Percentiles rank a stretch among this genome's conserved stretches.
phyloP scores from a whole-genome alignment of 305 asterid species.

The Lippia alba region DNA sequence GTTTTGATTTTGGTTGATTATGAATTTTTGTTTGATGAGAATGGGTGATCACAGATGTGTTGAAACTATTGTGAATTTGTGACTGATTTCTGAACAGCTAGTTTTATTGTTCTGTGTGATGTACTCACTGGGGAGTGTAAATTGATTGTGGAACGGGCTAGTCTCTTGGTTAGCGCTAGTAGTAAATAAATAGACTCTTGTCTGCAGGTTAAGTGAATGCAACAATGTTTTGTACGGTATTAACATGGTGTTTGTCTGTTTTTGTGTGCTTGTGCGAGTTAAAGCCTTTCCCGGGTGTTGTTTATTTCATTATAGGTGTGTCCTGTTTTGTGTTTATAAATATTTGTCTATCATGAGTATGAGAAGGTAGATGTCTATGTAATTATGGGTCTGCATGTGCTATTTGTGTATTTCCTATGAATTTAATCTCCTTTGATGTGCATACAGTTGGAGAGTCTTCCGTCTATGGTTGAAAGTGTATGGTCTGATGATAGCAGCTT shows the following conservation, averaged over 20 bases:
- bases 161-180: conserved; percentile 1
- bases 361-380: neutral
- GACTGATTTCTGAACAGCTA: neutral
- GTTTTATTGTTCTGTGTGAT: neutral
- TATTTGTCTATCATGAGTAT: neutral
- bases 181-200: neutral
- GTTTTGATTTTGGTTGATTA: neutral
- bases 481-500: conserved; percentile 66
- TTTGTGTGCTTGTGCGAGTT: neutral
- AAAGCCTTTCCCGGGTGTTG: neutral
- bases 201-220: neutral
- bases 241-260: neutral
- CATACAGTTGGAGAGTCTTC: conserved; percentile 82
- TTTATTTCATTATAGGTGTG: neutral
- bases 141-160: conserved; percentile 4
- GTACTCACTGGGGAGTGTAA: neutral
- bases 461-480: conserved; percentile 71
- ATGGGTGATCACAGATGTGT: neutral
- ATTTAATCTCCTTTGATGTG: conserved; percentile 18
- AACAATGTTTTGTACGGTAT: neutral
- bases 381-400: neutral
- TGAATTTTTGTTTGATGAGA: neutral
- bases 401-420: conserved; percentile 1
- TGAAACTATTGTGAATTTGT: neutral
- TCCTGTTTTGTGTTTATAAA: conserved; percentile 15